phyloP scores from a whole-genome alignment of 176 grass and related monocot species.

The Triticum timopheevii region DNA sequence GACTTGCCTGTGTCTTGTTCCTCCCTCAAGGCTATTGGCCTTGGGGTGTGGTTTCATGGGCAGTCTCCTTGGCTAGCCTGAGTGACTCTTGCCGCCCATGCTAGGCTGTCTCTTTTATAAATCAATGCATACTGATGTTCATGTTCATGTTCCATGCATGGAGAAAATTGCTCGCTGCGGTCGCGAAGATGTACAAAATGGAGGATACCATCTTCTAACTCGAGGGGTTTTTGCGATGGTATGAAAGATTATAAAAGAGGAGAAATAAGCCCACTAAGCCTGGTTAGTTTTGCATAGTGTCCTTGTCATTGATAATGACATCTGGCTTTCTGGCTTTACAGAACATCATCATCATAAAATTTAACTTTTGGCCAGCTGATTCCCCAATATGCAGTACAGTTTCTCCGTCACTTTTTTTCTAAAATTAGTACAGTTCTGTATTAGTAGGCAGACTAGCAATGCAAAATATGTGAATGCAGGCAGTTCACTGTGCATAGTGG shows the following conservation, averaged over 20 bases:
- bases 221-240: background rate
- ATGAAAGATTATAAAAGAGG: background rate
- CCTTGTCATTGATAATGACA: background rate
- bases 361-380: background rate
- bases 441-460: background rate
- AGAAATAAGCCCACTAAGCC: background rate
- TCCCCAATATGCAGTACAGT: background rate
- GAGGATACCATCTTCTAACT: background rate
- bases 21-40: background rate
- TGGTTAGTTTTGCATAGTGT: background rate
- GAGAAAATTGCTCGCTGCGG: background rate
- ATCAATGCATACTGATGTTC: background rate
- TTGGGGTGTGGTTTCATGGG: conserved; percentile 21
- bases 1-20: conserved; percentile 30
- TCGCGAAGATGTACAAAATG: background rate
- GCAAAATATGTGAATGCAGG: background rate
- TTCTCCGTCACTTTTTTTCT: background rate
- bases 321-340: background rate
- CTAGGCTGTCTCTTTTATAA: conserved; percentile 27
- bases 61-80: conserved; percentile 48
- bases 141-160: background rate
- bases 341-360: background rate
- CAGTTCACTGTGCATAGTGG: background rate
- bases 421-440: background rate
- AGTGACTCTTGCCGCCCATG: conserved; percentile 28